These are phyloP conservation scores for Sclerospora graminicola DNA, from an alignment of 352 stramenopile genomes.

Conservation along the genomic window DNA sequence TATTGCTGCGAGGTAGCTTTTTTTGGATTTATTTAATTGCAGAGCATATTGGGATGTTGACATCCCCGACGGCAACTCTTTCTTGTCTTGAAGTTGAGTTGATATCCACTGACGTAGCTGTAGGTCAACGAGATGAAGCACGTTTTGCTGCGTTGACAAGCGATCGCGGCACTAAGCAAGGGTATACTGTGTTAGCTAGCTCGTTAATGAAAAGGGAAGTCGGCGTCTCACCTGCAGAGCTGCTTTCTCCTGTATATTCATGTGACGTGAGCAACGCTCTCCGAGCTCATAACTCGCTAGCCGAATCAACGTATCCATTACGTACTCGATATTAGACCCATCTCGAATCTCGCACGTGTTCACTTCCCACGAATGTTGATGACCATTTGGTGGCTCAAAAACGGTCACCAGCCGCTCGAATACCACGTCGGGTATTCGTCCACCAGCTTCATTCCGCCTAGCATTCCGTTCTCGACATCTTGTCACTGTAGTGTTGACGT, in stretches of 20 bases:
- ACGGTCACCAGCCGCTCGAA: constrained; percentile 36
- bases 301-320: constrained; percentile 12
- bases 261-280: not conserved
- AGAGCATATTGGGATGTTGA: constrained; percentile 17
- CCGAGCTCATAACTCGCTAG: constrained; percentile 8
- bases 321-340: not conserved
- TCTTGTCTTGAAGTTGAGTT: constrained; percentile 14
- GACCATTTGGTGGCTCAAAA: constrained; percentile 32
- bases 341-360: constrained; percentile 15
- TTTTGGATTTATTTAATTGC: constrained; percentile 32
- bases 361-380: constrained; percentile 22
- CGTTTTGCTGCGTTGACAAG: constrained; percentile 15
- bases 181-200: not conserved
- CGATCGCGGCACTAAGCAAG: constrained; percentile 25
- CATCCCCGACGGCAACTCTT: not conserved
- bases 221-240: constrained; percentile 10
- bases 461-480: constrained; percentile 37
- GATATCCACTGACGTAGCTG: constrained; percentile 52
- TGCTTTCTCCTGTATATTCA: not conserved
- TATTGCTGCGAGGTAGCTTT: constrained; percentile 26
- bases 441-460: constrained; percentile 6
- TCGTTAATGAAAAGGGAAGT: not conserved
- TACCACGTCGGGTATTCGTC: constrained; percentile 26
- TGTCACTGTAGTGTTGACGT: constrained; percentile 17
- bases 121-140: constrained; percentile 46